These are phyloP conservation scores for Candida hungchunana DNA, from an alignment of 805 yeast genomes.

Conservation along the genomic window DNA sequence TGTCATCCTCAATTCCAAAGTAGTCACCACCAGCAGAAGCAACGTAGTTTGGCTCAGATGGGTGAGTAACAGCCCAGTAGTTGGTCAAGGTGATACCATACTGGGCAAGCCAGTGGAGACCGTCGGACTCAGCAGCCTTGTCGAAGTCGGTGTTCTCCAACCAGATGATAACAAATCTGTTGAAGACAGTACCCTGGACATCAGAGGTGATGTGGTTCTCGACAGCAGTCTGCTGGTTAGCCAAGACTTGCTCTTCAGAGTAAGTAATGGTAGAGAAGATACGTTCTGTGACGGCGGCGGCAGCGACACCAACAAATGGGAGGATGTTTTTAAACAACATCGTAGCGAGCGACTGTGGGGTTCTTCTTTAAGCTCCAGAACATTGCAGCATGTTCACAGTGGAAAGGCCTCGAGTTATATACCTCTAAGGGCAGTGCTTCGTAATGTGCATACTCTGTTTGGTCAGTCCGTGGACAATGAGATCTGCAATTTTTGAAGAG, in stretches of 20 bases:
- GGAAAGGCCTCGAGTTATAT: no score
- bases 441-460: no score
- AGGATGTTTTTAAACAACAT: constrained; percentile 2
- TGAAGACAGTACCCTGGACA: constrained; percentile 37
- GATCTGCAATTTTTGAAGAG: no score
- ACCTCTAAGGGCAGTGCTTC: no score
- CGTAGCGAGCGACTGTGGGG: no score
- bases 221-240: constrained; percentile 10
- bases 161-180: constrained; percentile 41
- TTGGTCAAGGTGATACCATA: constrained; percentile 44
- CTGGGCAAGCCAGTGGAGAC: constrained; percentile 38
- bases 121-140: constrained; percentile 43
- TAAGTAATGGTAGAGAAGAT: constrained; percentile 11
- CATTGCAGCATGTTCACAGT: no score
- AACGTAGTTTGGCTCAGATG: constrained; percentile 45
- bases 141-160: constrained; percentile 50
- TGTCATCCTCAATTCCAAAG: constrained; percentile 43
- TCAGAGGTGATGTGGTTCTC: constrained; percentile 27
- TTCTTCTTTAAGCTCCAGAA: no score
- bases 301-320: not conserved
- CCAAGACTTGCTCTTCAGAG: constrained; percentile 13
- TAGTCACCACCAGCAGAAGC: constrained; percentile 49
- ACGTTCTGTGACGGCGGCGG: constrained; percentile 8
- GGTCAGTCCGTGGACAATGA: no score
- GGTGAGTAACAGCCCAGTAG: constrained; percentile 50